phyloP scores from a whole-genome alignment of 73 alveolate genomes.

The Paramecium tetraurelia region DNA sequence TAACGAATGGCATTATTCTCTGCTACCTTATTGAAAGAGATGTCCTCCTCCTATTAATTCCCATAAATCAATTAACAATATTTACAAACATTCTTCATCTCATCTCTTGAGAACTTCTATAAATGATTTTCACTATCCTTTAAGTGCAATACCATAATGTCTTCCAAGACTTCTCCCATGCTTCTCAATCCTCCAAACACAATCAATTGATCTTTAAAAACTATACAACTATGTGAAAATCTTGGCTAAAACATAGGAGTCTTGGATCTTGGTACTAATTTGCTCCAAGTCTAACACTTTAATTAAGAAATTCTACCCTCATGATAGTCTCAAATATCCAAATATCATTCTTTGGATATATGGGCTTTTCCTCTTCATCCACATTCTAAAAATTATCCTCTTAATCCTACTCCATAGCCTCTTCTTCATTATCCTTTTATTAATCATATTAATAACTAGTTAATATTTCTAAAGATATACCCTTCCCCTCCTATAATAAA shows the following conservation, averaged over 20 bases:
- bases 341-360: slow-evolving; percentile 50
- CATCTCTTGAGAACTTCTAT: slow-evolving; percentile 33
- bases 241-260: slow-evolving; percentile 9
- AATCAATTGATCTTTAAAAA: slow-evolving; percentile 51
- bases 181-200: slow-evolving; percentile 49
- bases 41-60: neutral
- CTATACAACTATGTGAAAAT: slow-evolving; percentile 43
- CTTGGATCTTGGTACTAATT: neutral
- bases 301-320: slow-evolving; percentile 1
- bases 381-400: neutral
- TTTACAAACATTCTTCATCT: slow-evolving; percentile 33
- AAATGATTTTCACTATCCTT: slow-evolving; percentile 59
- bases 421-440: slow-evolving; percentile 1
- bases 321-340: slow-evolving; percentile 59
- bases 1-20: neutral
- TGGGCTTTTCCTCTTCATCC: slow-evolving; percentile 45
- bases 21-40: neutral
- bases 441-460: neutral
- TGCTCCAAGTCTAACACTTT: slow-evolving; percentile 27
- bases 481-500: slow-evolving; percentile 63
- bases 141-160: slow-evolving; percentile 53
- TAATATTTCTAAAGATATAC: neutral
- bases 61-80: slow-evolving; percentile 39
- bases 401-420: neutral
- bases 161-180: slow-evolving; percentile 45